Evolutionary conservation across 2,329 filamentous ascomycete genomes (phyloP), one percentile per base, ranked within the genome.

Genomic region (Hymenotorrendiella dingleyae): DNA sequence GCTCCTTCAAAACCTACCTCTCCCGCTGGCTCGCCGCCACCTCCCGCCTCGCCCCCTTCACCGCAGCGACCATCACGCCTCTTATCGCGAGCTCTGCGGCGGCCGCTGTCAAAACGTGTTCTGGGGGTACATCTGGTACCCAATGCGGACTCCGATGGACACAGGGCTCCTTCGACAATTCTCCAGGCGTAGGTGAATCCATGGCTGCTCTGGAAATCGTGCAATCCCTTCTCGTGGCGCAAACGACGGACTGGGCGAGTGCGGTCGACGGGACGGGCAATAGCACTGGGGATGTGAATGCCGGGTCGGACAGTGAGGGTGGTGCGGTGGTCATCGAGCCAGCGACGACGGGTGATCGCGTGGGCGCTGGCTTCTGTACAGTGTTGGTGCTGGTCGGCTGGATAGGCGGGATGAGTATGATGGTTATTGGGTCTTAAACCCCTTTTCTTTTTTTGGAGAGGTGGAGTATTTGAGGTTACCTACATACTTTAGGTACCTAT

Each of bases 181-280:
- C 67, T 6, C 71, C 69, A 1, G 82, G 82, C 4, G 74, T 85
- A 1, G 82, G 82, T 4, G 80, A 85, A 60, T 81, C 86, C 62
- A 86, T 87, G 82, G 71, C 77, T 1, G 80, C 75, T 3, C 65
- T 86, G 59, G 80, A 85, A 51, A 69, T 83, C 8, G 73, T 79
- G 40, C 60, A 67, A 42, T 66, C 65, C 24, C 60, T 68, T 36
- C 56, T 72, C 11, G 50, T 61, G 6, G 47, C 48, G 9, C 36
- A 43, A 8, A 61, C 67, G 0, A 47, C 56, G 4, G 63, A 65
- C 3, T 54, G 49, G 42, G 51, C 48, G 11, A 52, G 29, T 60
- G 46, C 44, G 9, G 53, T 68, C 7, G 70, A 72, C 45, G 53
- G 55, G 1, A 74, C 68, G 9, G 76, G 76, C 36, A 61, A 49